phyloP scores from a whole-genome alignment of 257 asterid genomes.

The Ehretia macrophylla region DNA sequence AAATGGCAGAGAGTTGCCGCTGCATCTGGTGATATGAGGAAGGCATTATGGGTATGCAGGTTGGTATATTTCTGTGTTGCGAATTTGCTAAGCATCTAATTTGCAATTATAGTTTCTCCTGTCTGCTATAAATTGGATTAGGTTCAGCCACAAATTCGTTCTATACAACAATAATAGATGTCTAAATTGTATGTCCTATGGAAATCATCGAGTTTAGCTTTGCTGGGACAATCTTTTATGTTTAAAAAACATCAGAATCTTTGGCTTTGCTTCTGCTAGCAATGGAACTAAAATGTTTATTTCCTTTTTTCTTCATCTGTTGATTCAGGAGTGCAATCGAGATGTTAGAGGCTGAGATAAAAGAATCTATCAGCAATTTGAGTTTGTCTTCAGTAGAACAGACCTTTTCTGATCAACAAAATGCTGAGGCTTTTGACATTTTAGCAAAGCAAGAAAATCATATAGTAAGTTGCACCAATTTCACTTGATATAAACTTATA shows the following conservation, averaged over 20 bases:
- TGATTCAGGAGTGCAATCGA: conserved; percentile 80
- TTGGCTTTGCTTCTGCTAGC: conserved; percentile 9
- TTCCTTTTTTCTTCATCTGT: conserved; percentile 2
- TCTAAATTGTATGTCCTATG: too few species aligned
- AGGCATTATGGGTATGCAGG: conserved; percentile 96
- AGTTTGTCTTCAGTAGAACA: conserved; percentile 26
- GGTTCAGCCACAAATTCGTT: too few species aligned
- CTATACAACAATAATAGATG: too few species aligned
- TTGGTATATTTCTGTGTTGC: conserved; percentile 23
- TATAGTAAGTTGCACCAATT: conserved; percentile 35
- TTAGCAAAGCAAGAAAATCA: conserved; percentile 29
- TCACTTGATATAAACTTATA: neutral
- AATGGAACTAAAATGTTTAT: conserved; percentile 9
- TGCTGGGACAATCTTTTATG: too few species aligned
- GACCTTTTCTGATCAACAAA: conserved; percentile 32
- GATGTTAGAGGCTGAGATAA: conserved; percentile 67
- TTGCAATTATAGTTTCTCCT: too few species aligned
- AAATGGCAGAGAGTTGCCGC: conserved; percentile 76
- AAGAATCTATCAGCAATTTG: conserved; percentile 31
- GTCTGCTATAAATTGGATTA: too few species aligned
- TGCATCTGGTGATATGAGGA: conserved; percentile 95
- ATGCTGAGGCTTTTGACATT: conserved; percentile 26
- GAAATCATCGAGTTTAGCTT: too few species aligned
- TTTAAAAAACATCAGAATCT: too few species aligned
- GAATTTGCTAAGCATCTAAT: neutral